A percentile compares a stretch with the other conserved stretches of the same genome.
Conservation (phyloP, 2,329 filamentous ascomycete species). For the Metarhizium humberi region DNA sequence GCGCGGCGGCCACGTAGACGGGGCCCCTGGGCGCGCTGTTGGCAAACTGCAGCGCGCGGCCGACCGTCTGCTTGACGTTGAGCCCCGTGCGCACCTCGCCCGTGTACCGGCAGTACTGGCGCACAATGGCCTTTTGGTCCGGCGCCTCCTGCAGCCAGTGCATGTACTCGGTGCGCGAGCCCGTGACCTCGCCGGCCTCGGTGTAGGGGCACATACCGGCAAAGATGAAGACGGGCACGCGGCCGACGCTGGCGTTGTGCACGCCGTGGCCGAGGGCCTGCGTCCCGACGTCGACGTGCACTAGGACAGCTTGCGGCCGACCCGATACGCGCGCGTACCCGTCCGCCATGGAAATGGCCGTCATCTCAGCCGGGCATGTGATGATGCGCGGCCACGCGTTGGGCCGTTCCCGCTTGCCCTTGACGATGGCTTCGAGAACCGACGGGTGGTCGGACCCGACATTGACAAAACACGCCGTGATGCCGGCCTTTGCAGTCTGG, state of each 20-base stretch:
- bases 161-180: constrained; percentile 73
- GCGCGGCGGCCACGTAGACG: constrained; percentile 67
- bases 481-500: not conserved
- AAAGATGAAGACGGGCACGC: constrained; percentile 68
- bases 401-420: not conserved
- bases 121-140: constrained; percentile 70
- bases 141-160: constrained; percentile 82
- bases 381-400: not conserved
- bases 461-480: not conserved
- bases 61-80: constrained; percentile 86
- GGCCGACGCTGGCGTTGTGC: constrained; percentile 68
- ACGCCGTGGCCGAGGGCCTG: constrained; percentile 70
- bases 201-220: constrained; percentile 71
- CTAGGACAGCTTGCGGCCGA: constrained; percentile 66
- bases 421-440: not conserved
- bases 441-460: not conserved
- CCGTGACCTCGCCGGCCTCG: constrained; percentile 66
- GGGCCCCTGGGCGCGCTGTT: constrained; percentile 69
- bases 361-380: not conserved
- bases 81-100: constrained; percentile 75
- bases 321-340: constrained; percentile 66
- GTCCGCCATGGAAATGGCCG: constrained; percentile 58
- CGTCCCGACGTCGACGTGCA: constrained; percentile 76
- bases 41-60: constrained; percentile 74
- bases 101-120: constrained; percentile 77